Evolutionary conservation across 1,284 basidiomycete genomes (phyloP).

Genomic region (Sporisorium iseilematis-ciliati): DNA sequence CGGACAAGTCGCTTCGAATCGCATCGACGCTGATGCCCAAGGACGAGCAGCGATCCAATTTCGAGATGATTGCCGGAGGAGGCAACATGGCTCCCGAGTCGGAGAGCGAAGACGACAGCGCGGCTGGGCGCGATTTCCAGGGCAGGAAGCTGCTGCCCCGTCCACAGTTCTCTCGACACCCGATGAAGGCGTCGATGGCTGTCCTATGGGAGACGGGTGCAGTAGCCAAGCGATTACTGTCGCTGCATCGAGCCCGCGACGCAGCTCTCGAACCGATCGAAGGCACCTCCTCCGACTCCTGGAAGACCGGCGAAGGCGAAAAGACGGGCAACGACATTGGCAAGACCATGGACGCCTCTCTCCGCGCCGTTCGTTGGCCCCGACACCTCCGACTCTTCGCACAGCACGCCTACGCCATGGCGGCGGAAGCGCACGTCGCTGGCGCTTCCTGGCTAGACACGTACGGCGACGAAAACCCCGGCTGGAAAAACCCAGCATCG

Average conservation of each 20-base stretch:
- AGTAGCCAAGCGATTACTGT: constrained; percentile 32
- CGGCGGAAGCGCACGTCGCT: constrained; percentile 50
- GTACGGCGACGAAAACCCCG: constrained; percentile 35
- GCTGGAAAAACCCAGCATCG: constrained; percentile 46
- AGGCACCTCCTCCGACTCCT: constrained; percentile 11
- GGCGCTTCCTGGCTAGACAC: constrained; percentile 41
- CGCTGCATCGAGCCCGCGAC: constrained; percentile 42
- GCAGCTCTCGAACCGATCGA: constrained; percentile 45
- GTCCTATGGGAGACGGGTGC: constrained; percentile 49
- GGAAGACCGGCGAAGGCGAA: constrained; percentile 31
- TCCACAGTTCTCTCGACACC: constrained; percentile 49
- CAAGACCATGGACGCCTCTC: constrained; percentile 43
- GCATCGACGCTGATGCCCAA: constrained; percentile 53
- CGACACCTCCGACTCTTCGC: constrained; percentile 54
- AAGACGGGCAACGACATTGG: constrained; percentile 58
- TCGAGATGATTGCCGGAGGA: constrained; percentile 52
- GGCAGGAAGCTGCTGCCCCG: constrained; percentile 39
- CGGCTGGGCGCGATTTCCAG: constrained; percentile 39
- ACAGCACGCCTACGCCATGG: constrained; percentile 59
- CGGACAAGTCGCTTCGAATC: constrained; percentile 48
- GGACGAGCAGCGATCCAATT: constrained; percentile 46
- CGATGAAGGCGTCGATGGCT: constrained; percentile 52
- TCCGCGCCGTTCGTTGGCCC: constrained; percentile 58
- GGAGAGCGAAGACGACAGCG: constrained; percentile 46
- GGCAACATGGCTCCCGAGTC: constrained; percentile 29